phyloP scores from a whole-genome alignment of 108 stramenopile genomes.

The Stephanodiscus triporus region DNA sequence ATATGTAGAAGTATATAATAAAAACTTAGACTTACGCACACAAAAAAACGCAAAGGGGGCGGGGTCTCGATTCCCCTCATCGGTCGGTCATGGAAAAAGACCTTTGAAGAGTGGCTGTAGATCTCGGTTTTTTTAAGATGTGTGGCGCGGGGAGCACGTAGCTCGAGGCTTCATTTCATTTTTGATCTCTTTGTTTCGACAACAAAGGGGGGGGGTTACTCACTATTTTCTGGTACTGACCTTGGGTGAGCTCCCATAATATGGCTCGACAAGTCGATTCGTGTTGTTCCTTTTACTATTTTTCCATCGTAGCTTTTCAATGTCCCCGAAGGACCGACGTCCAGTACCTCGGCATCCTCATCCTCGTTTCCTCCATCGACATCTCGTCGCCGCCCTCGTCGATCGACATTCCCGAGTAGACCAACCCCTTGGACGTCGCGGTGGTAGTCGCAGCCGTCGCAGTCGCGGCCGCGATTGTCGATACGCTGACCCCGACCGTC shows the following conservation, averaged over 20 bases:
- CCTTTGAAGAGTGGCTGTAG: no score
- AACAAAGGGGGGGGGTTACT: no score
- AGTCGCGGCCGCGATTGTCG: no score
- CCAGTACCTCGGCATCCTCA: conserved; percentile 44
- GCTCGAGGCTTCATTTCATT: no score
- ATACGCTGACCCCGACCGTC: no score
- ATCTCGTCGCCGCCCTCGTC: conserved; percentile 47
- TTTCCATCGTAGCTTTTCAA: conserved; percentile 18
- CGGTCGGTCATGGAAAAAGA: no score
- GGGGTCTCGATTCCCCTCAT: no score
- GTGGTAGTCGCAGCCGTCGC: no score
- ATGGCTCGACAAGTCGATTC: no score
- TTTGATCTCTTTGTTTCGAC: no score
- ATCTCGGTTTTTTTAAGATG: neutral
- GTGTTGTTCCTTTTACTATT: neutral
- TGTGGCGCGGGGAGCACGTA: neutral
- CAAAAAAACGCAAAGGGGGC: no score
- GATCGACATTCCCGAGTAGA: conserved; percentile 29
- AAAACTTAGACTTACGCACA: conserved; percentile 20
- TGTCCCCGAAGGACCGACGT: conserved; percentile 23
- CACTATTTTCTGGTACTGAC: neutral
- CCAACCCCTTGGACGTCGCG: conserved; percentile 2
- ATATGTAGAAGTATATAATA: no score
- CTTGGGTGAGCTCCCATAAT: neutral
- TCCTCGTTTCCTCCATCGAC: conserved; percentile 46